Evolutionary conservation across 345 rosid genomes (phyloP), one percentile per base, ranked within the genome.

Genomic region (Aquilaria malaccensis): DNA sequence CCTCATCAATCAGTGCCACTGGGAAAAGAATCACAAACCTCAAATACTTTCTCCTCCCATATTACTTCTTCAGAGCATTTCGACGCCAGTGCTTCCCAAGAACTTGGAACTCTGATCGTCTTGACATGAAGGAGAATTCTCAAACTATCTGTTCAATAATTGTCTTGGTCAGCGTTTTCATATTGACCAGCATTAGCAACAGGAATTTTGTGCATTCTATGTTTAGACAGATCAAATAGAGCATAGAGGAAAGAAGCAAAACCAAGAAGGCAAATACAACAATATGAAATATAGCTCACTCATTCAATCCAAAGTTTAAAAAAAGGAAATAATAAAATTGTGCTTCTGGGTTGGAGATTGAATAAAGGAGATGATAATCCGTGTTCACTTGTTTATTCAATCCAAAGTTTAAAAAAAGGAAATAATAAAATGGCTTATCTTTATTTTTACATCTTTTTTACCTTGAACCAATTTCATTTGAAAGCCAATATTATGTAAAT

Each of bases 41-140:
- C 13, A 56, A 88, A 81, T 60, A 6, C 75, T 69, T 76, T 85
- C 81, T 80, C 84, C 62, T 80, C 65, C 96, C 89, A 88, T 62
- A 74, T 33, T 63, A 88, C 73, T 59, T 80, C 84, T 46, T 83
- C 77, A 13, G 60, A 69, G 67, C 74, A 41, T 13, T 77, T 76
- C 30, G 69, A 71, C 45, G 63, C 76, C 13, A 75, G 68, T 29
- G 74, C 76, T 10, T 73, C 73, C 79, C 81, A 76, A 10, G 80
- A 70, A 52, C 45, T 65, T 12, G 91, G 91, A 66, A 72, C 83
- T 74, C 76, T 77, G 41, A 87, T 76, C 4, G 68, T 67, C 66
- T 72, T 79, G 69, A 85, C 96, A 53, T 83, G 96, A 76, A 85
- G 89, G 68, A 88, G n/a, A 70, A 88, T 59, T 81, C 91, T 81